Conservation (phyloP, 1,284 basidiomycete species). For the Sporisorium iseilematis-ciliati region DNA sequence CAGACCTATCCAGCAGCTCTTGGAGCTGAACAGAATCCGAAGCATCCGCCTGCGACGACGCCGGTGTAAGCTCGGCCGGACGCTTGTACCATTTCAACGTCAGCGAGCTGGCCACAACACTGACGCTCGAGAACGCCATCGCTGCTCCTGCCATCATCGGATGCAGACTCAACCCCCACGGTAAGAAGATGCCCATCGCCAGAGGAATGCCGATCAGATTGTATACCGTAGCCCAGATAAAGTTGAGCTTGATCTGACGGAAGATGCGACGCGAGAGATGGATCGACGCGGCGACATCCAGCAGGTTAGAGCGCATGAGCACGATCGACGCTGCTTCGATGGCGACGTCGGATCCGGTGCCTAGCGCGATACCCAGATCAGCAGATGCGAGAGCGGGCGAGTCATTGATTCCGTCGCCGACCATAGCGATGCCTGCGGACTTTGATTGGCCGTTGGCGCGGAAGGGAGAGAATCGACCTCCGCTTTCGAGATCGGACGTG, state of each 20-base stretch:
- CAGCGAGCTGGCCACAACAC: slow-evolving; percentile 90
- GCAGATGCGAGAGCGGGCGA: slow-evolving; percentile 95
- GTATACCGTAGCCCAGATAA: slow-evolving; percentile 74
- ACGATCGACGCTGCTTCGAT: slow-evolving; percentile 98
- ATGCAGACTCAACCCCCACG: slow-evolving; percentile 90
- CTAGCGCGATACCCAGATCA: slow-evolving; percentile 94
- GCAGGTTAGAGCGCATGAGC: slow-evolving; percentile 92
- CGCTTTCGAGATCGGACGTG: slow-evolving; percentile 33
- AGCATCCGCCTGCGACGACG: neutral
- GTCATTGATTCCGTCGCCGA: slow-evolving; percentile 99
- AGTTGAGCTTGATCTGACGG: slow-evolving; percentile 81
- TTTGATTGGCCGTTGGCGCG: slow-evolving; percentile 31
- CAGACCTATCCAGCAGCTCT: slow-evolving; percentile 31
- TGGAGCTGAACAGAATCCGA: slow-evolving; percentile 33
- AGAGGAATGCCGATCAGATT: slow-evolving; percentile 96
- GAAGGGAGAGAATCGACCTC: slow-evolving; percentile 23
- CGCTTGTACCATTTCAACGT: slow-evolving; percentile 76
- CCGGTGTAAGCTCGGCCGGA: slow-evolving; percentile 48
- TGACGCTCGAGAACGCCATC: slow-evolving; percentile 97
- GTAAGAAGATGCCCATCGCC: slow-evolving; percentile 96
- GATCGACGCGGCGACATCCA: slow-evolving; percentile 95
- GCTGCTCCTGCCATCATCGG: slow-evolving; percentile 98
- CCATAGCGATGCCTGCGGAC: slow-evolving; percentile 73
- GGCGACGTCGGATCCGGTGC: slow-evolving; percentile 94
- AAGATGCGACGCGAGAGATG: slow-evolving; percentile 91